Percentiles rank a stretch among this genome's conserved stretches.
Conservation (phyloP, 164 flowering plant species). For the Buxus sempervirens region DNA sequence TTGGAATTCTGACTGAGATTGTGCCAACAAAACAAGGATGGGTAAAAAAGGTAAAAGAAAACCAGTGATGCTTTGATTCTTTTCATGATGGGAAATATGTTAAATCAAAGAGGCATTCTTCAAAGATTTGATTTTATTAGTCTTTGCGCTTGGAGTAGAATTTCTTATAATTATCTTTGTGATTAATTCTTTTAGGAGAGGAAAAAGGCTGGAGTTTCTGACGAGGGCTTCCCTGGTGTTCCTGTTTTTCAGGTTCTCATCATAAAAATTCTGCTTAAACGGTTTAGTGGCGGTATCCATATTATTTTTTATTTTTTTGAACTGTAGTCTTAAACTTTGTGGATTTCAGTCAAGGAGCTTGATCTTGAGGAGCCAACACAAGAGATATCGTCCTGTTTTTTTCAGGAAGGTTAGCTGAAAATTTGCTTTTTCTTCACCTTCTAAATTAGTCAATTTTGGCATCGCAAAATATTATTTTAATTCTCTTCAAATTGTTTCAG, state of each 20-base stretch:
- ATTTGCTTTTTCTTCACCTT: not conserved
- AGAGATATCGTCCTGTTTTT: slow-evolving; percentile 77
- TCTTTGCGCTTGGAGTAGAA: not conserved
- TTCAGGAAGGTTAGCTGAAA: slow-evolving; percentile 71
- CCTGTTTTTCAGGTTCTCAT: slow-evolving; percentile 84
- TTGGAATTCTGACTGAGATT: too few species aligned
- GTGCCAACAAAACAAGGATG: too few species aligned
- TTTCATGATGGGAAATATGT: too few species aligned
- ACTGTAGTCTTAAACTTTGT: slow-evolving; percentile 8
- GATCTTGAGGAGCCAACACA: slow-evolving; percentile 57
- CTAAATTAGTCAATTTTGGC: not conserved
- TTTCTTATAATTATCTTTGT: not conserved
- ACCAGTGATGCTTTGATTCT: too few species aligned
- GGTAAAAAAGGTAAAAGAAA: too few species aligned
- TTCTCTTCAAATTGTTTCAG: slow-evolving; percentile 24
- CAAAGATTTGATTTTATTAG: too few species aligned
- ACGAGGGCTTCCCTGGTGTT: slow-evolving; percentile 61
- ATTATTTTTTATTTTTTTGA: not conserved
- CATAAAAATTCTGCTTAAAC: not conserved
- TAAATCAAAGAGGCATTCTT: too few species aligned
- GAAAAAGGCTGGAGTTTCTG: slow-evolving; percentile 46
- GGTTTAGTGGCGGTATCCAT: too few species aligned
- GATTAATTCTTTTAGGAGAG: slow-evolving; percentile 41
- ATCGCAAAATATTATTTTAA: not conserved
- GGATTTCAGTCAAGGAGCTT: slow-evolving; percentile 70